These are phyloP conservation scores for Salvia hispanica DNA, from an alignment of 257 asterid genomes.

Conservation along the genomic window DNA sequence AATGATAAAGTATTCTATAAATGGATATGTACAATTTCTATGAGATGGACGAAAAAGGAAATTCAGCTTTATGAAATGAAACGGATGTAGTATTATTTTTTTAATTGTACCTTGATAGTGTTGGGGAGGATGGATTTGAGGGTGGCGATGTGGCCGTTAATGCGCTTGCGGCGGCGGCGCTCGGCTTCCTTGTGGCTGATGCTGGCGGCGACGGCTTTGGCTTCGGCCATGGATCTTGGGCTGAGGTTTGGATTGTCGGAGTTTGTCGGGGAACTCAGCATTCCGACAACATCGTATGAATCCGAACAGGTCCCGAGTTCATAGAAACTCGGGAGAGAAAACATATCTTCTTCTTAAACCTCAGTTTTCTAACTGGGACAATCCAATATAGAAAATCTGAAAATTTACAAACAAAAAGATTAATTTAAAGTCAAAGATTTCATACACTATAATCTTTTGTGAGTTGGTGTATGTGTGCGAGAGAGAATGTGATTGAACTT, in stretches of 20 bases:
- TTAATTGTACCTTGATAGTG: conserved; percentile 55
- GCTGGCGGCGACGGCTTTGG: conserved; percentile 72
- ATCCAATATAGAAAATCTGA: neutral
- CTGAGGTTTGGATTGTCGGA: conserved; percentile 42
- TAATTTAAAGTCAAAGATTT: conserved; percentile 5
- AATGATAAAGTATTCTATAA: too few species aligned
- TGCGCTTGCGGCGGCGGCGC: conserved; percentile 75
- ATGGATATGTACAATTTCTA: too few species aligned
- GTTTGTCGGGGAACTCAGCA: conserved; percentile 21
- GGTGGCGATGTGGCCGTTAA: conserved; percentile 88
- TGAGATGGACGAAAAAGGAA: too few species aligned
- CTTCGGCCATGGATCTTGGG: conserved; percentile 69
- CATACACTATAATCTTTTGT: neutral
- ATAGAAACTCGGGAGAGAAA: conserved; percentile 51
- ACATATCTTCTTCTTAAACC: conserved; percentile 34
- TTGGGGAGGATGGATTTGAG: conserved; percentile 82
- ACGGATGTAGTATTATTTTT: too few species aligned
- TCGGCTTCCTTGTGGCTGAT: conserved; percentile 93
- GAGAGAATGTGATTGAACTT: neutral
- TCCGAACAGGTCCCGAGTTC: conserved; percentile 55
- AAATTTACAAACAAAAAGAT: neutral
- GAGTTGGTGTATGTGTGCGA: neutral
- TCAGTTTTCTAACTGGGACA: conserved; percentile 11
- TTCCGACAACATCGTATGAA: conserved; percentile 43
- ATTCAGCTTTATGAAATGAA: too few species aligned